These are phyloP conservation scores for Cryptococcus jaspeensis DNA, from an alignment of 1,284 basidiomycete genomes.

Conservation along the genomic window DNA sequence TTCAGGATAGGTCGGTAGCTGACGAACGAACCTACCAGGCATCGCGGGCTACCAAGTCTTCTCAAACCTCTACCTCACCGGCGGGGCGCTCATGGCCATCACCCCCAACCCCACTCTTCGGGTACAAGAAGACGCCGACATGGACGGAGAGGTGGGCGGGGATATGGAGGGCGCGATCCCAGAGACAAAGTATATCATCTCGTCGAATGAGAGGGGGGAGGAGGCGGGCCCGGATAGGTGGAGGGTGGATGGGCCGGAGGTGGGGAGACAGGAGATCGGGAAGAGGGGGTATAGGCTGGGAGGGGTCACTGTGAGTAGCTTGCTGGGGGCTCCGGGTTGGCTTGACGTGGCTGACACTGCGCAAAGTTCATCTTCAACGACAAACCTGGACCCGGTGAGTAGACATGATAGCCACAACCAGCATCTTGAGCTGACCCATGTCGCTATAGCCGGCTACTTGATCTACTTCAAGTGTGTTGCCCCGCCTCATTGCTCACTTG, in stretches of 20 bases:
- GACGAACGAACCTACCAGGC: conserved; percentile 17
- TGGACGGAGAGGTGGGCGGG: conserved; percentile 19
- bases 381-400: conserved; percentile 33
- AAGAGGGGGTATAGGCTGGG: conserved; percentile 28
- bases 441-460: conserved; percentile 23
- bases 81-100: conserved; percentile 22
- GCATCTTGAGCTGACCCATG: not conserved
- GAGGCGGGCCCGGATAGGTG: conserved; percentile 33
- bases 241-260: conserved; percentile 21
- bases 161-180: conserved; percentile 11
- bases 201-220: conserved; percentile 14
- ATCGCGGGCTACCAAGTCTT: conserved; percentile 36
- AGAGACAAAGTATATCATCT: conserved; percentile 10
- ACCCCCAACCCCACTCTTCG: not conserved
- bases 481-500: not conserved
- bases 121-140: not conserved
- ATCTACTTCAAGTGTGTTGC: conserved; percentile 29
- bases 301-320: conserved; percentile 37
- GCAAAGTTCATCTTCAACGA: conserved; percentile 45
- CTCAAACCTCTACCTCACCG: conserved; percentile 37
- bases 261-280: conserved; percentile 30
- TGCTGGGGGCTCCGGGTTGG: not conserved
- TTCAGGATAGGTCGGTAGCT: not conserved
- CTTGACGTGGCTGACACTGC: not conserved
- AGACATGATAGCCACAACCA: not conserved